A percentile compares a stretch with the other conserved stretches of the same genome.
Conservation (phyloP, 257 asterid genomes). For the Hygrophila difformis region DNA sequence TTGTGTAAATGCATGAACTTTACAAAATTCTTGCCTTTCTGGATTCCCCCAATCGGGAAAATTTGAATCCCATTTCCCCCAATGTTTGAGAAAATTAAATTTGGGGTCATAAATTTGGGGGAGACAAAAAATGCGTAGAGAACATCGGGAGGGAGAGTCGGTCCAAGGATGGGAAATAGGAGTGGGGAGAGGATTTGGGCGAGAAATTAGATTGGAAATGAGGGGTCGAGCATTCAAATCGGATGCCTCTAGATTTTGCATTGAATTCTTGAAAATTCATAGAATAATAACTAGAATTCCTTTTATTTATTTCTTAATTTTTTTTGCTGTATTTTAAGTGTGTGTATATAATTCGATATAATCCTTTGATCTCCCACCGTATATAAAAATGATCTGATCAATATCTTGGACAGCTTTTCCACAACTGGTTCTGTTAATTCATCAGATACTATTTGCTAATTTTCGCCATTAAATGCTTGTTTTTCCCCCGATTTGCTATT, state of each 20-base stretch:
- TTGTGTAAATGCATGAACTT: no score
- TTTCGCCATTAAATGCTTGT: slow-evolving; percentile 1
- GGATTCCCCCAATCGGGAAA: no score
- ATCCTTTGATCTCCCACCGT: no score
- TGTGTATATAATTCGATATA: no score
- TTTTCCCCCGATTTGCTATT: not conserved
- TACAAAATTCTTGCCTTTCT: no score
- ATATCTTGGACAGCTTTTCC: slow-evolving; percentile 36
- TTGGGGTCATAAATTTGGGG: slow-evolving; percentile 10
- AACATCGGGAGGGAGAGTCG: slow-evolving; percentile 24
- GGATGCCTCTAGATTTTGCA: slow-evolving; percentile 50
- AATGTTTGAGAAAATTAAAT: slow-evolving; percentile 9
- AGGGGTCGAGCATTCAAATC: slow-evolving; percentile 29
- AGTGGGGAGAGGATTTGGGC: slow-evolving; percentile 49
- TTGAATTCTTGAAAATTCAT: slow-evolving; percentile 10
- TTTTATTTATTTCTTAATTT: slow-evolving; percentile 3
- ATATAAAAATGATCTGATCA: slow-evolving; percentile 51
- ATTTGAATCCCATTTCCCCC: slow-evolving; percentile 15
- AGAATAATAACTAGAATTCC: not conserved
- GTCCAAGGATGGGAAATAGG: slow-evolving; percentile 29
- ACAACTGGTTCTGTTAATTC: slow-evolving; percentile 33
- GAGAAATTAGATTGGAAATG: slow-evolving; percentile 35
- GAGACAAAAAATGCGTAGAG: slow-evolving; percentile 1
- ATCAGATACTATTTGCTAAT: slow-evolving; percentile 31
- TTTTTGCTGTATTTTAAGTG: slow-evolving; percentile 15